These are phyloP conservation scores for Entomortierella chlamydospora DNA, from an alignment of 192 early-diverging fungal genomes.

Conservation along the genomic window DNA sequence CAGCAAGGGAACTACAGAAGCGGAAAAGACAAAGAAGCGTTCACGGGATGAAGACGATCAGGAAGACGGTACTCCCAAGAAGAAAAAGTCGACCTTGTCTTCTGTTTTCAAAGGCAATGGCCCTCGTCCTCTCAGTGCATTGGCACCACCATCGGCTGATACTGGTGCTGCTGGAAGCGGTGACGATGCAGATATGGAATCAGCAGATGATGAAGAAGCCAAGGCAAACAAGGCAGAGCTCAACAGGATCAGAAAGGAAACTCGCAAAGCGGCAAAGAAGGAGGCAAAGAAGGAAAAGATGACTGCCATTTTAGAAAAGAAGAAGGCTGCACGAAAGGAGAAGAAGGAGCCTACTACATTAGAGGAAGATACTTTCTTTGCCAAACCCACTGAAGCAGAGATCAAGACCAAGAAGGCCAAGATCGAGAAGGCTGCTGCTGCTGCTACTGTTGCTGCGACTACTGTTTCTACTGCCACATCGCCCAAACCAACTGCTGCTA, in stretches of 20 bases:
- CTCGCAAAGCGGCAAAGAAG: constrained; percentile 25
- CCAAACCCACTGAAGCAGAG: constrained; percentile 29
- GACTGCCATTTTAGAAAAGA: constrained; percentile 22
- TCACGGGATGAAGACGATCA: constrained; percentile 4
- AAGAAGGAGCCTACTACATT: constrained; percentile 35
- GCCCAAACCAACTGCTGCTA: not conserved
- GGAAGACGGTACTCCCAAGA: constrained; percentile 7
- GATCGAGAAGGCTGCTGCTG: constrained; percentile 28
- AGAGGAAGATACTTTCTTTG: constrained; percentile 50
- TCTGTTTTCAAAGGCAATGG: constrained; percentile 51
- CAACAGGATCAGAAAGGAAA: constrained; percentile 33
- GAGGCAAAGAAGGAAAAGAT: constrained; percentile 45
- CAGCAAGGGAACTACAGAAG: no score
- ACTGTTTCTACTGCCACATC: not conserved
- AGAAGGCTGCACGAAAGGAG: constrained; percentile 49
- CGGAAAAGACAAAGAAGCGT: constrained; percentile 21
- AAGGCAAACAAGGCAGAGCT: constrained; percentile 31
- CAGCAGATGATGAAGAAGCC: constrained; percentile 17
- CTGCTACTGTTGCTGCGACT: constrained; percentile 11
- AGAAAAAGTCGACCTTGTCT: constrained; percentile 39
- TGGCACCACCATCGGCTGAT: constrained; percentile 14
- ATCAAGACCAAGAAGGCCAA: constrained; percentile 44
- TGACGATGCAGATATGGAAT: constrained; percentile 35
- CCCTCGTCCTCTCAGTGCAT: constrained; percentile 47
- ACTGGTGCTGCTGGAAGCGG: no score